Percentiles rank a stretch among this genome's conserved stretches.
These are phyloP conservation scores for Toxicodendron radicans DNA, from an alignment of 345 rosid species.

Conservation along the genomic window DNA sequence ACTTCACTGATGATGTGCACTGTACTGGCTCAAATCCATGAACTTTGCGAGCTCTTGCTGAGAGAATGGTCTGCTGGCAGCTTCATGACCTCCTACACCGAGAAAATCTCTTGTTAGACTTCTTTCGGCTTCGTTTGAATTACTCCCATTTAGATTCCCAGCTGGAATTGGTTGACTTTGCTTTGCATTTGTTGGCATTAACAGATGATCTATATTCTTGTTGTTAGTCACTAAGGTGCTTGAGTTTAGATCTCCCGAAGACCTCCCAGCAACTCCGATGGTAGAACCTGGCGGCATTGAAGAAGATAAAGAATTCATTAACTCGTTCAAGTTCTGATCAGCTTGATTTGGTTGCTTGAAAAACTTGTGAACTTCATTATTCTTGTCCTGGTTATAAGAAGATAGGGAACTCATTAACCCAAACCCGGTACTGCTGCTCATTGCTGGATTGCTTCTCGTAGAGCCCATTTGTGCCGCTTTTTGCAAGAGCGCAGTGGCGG, in stretches of 20 bases:
- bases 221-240: constrained; percentile 1
- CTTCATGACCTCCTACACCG: constrained; percentile 39
- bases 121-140: constrained; percentile 27
- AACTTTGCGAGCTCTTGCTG: constrained; percentile 32
- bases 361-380: neutral
- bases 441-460: constrained; percentile 47
- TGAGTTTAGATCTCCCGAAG: constrained; percentile 12
- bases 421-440: constrained; percentile 19
- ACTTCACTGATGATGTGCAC: constrained; percentile 19
- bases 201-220: constrained; percentile 15
- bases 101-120: constrained; percentile 44
- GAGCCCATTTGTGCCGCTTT: constrained; percentile 89
- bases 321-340: constrained; percentile 25
- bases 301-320: constrained; percentile 22
- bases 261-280: neutral
- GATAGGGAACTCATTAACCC: constrained; percentile 27
- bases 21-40: constrained; percentile 25
- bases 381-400: constrained; percentile 13
- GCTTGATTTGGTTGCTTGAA: constrained; percentile 20
- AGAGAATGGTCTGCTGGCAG: constrained; percentile 20
- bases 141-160: constrained; percentile 13
- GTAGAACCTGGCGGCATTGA: neutral
- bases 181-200: constrained; percentile 15
- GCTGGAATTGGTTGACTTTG: constrained; percentile 4
- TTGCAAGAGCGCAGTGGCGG: constrained; percentile 84